Evolutionary conservation across 768 basidiomycete species (phyloP).

Genomic region (Lentinus tigrinus): DNA sequence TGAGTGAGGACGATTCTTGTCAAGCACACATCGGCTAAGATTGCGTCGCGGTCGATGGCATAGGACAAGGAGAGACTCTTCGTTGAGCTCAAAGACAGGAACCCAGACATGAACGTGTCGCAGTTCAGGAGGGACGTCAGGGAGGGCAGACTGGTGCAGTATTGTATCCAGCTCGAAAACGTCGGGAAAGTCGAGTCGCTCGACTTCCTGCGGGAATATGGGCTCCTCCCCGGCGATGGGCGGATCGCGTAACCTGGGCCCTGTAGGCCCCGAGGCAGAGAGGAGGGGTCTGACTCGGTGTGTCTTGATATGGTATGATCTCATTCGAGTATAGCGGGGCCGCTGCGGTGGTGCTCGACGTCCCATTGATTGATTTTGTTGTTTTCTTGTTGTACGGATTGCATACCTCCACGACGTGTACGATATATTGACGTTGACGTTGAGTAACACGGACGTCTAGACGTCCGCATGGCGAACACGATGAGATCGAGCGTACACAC

Average conservation of each 20-base stretch:
- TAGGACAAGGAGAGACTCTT: constrained; percentile 32
- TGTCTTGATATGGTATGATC: too few species aligned
- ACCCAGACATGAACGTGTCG: constrained; percentile 33
- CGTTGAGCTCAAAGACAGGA: constrained; percentile 26
- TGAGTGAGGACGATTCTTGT: background rate
- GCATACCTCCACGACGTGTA: too few species aligned
- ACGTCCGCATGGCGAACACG: too few species aligned
- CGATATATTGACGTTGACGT: too few species aligned
- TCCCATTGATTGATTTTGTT: too few species aligned
- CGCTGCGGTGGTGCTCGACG: too few species aligned
- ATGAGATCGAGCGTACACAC: too few species aligned
- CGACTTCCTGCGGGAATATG: constrained; percentile 8
- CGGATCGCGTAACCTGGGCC: background rate
- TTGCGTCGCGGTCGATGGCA: background rate
- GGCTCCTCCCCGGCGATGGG: constrained; percentile 1
- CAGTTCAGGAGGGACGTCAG: constrained; percentile 38
- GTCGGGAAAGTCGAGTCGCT: constrained; percentile 5
- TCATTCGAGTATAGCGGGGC: too few species aligned
- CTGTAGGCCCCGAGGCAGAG: too few species aligned
- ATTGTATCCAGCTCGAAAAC: constrained; percentile 16
- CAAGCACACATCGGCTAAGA: background rate
- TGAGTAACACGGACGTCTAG: too few species aligned
- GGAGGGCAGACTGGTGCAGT: constrained; percentile 41
- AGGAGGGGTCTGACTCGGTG: too few species aligned
- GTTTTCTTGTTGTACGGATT: too few species aligned